These are phyloP conservation scores for Noccaea bulbosa DNA, from an alignment of 345 rosid genomes.

Conservation along the genomic window DNA sequence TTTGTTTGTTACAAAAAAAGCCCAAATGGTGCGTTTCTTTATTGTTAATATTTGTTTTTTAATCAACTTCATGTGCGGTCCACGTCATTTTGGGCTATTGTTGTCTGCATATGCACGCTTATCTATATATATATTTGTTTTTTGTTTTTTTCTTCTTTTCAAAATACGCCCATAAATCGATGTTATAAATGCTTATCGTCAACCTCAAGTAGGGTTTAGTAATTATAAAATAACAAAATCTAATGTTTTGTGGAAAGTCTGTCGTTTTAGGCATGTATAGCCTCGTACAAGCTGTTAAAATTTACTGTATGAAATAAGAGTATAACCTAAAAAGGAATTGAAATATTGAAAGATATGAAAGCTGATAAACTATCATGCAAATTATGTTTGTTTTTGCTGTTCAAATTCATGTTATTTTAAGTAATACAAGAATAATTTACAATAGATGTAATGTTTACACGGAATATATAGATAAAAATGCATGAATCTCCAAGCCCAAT, in stretches of 20 bases:
- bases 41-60: slow-evolving; percentile 6
- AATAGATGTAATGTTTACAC: neutral
- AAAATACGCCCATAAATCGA: slow-evolving; percentile 21
- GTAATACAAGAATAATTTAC: too few species aligned
- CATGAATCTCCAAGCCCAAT: slow-evolving; percentile 21
- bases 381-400: too few species aligned
- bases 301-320: too few species aligned
- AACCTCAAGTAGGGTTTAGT: slow-evolving; percentile 28
- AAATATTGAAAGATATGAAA: neutral
- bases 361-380: too few species aligned
- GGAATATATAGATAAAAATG: neutral
- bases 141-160: neutral
- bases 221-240: neutral
- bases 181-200: slow-evolving; percentile 35
- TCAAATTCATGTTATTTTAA: too few species aligned
- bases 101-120: slow-evolving; percentile 36
- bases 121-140: neutral
- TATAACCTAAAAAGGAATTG: neutral
- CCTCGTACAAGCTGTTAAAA: neutral
- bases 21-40: slow-evolving; percentile 25
- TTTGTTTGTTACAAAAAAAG: slow-evolving; percentile 29
- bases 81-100: slow-evolving; percentile 32
- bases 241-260: slow-evolving; percentile 7
- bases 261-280: neutral
- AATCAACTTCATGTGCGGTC: slow-evolving; percentile 31